Base-by-base conservation (phyloP, 163 green algal species). In the Scenedesmus sp. region DNA sequence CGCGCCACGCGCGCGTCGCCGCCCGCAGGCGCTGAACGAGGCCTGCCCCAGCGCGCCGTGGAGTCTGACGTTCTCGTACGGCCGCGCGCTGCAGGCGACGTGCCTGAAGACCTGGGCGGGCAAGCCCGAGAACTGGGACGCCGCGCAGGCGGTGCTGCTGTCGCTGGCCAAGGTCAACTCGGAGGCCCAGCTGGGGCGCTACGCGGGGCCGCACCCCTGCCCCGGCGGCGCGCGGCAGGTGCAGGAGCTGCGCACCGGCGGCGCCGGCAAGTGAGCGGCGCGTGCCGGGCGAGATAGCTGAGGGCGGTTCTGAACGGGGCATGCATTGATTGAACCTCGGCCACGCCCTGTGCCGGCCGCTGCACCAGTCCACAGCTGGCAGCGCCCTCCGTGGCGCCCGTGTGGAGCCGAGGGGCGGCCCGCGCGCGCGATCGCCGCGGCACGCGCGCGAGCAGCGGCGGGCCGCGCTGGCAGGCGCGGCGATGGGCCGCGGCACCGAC, bases 1-100 rank as follows among this genome's bases (percentile, higher is more conserved):
- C 14, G 54, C 34, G 9, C 80, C 42, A 97, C 93, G 15, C 70
- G 90, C n/a, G 94, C 96, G 82, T 85, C 97, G 70, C 88, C 10
- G 39, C 39, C 10, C 39, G 39, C 39, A 90, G 76, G 77, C 69
- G 34, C 85, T 94, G 69, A 66, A 93, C 24, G 83, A 71, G 60
- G 88, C 72, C 20, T 89, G 75, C 73, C 89, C 89, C 62, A 87
- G 91, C 77, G 47, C 89, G 2, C 94, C 94, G 17, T 98, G 95
- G 94, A 85, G 85, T 22, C 86, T 98, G 20, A 97, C 94, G 31
- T 98, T 98, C 91, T 93, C 81, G 20, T 98, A 98, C 75, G 95
- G 95, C 80, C 83, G 95, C 31, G 95, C 95, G 0, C 89, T 98
- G 75, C 95, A 98, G 84, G 86, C 87, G 20, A 77, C 84, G 47